These are phyloP conservation scores for Claviceps pusilla DNA, from an alignment of 2,329 filamentous ascomycete species.

Conservation along the genomic window DNA sequence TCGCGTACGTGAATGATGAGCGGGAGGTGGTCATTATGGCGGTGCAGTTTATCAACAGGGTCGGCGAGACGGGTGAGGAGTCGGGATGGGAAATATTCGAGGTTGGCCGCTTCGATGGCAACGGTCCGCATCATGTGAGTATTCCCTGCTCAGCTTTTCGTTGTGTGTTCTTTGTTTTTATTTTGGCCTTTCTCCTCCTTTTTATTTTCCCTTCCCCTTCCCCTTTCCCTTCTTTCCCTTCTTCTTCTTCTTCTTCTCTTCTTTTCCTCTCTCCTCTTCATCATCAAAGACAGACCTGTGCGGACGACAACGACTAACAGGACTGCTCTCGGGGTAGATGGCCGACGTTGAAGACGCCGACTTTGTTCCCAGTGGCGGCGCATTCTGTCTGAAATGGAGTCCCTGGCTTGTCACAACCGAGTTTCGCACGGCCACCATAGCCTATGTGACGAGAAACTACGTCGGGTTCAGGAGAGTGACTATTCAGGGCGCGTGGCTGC, in stretches of 20 bases:
- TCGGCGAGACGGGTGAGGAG: conserved; percentile 14
- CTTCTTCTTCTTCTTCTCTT: no score
- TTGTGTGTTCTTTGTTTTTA: background rate
- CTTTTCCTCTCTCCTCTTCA: no score
- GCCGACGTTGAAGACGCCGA: conserved; percentile 29
- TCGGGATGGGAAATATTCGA: conserved; percentile 35
- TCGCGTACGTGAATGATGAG: conserved; percentile 37
- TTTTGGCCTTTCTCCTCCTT: background rate
- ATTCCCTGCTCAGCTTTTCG: background rate
- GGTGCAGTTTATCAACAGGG: conserved; percentile 24
- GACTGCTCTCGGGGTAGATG: conserved; percentile 9
- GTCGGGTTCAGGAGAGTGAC: conserved; percentile 40
- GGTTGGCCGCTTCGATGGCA: conserved; percentile 31
- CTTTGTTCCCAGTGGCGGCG: conserved; percentile 31
- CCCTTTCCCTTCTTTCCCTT: background rate
- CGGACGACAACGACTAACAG: background rate
- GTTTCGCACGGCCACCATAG: conserved; percentile 28
- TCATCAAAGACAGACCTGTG: no score
- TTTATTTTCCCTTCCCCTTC: background rate
- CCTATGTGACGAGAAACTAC: conserved; percentile 35
- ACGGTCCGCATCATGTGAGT: conserved; percentile 26
- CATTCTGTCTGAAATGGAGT: conserved; percentile 39
- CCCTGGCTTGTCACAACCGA: conserved; percentile 30
- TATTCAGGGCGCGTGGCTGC: conserved; percentile 21
- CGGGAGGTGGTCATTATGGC: conserved; percentile 36